Base-by-base conservation (phyloP, 768 basidiomycete genomes). In the Boletales sp. region DNA sequence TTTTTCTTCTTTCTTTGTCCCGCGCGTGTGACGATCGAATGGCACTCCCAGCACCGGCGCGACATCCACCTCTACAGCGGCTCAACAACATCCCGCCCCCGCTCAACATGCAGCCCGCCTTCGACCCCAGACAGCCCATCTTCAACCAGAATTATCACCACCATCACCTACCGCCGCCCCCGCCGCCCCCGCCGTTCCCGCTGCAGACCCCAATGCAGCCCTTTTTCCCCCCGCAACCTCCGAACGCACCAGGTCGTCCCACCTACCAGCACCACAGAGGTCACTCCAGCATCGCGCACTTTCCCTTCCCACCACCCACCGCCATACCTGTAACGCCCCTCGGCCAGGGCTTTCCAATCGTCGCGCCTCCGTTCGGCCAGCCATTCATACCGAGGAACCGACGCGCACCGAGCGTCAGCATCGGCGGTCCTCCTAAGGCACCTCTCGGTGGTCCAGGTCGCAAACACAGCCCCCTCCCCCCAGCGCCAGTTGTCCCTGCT, bases 381-480 rank as follows among this genome's bases (percentile, higher is more conserved):
- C 82, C 79, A 3, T 84, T 81, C 56, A 76, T 78, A 8, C 79
- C 77, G 27, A 72, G 86, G 48, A 86, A 75, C 61, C 76, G 85
- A 64, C 76, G 87, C 38, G 80, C 87, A 49, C 78, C 76, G 14
- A 80, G 78, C 54, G 54, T 86, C 39, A 88, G 84, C 63, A 80
- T 87, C 37, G 90, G 90, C 12, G 90, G 90, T 8, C 90, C 90
- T n/a, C 90, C 90, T 9, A 93, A 92, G 65, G 90, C 90, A 1
- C 78, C 82, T 1, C 70, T 93, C 3, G 90, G 90, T 15, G 90
- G 90, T 0, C 89, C 86, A 12, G 79, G 82, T 40, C 79, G 86
- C 40, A 92, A 87, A 69, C 75, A 83, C 44, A 87, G 83, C 65
- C 87, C 88, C 11, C 69, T 86, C 51, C 75, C 81, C 10, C 62